A percentile compares a stretch with the other conserved stretches of the same genome.
phyloP scores from a whole-genome alignment of 129 eudicot species.

The Artemisia tridentata region DNA sequence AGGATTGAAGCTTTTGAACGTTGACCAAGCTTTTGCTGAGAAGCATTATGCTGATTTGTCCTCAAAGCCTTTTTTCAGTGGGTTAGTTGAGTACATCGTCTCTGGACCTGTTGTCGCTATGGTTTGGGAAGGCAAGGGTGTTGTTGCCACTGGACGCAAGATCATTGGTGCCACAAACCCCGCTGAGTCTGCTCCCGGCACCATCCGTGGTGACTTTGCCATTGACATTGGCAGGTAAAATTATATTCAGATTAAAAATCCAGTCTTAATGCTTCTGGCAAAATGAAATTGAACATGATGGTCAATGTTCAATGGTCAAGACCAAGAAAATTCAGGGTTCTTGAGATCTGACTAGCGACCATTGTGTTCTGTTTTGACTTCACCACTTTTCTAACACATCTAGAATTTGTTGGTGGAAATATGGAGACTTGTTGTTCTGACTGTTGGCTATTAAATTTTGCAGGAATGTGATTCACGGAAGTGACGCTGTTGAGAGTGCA shows the following conservation, averaged over 20 bases:
- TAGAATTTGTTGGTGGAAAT: background rate
- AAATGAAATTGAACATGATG: background rate
- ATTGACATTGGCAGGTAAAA: constrained; percentile 67
- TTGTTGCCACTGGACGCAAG: constrained; percentile 79
- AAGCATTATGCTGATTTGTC: constrained; percentile 90
- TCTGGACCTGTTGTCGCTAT: constrained; percentile 96
- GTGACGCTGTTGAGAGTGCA: constrained; percentile 94
- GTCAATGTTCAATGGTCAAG: background rate
- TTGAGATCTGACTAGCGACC: background rate
- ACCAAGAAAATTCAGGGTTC: background rate
- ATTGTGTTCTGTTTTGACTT: background rate
- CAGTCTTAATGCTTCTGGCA: background rate
- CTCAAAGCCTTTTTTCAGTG: constrained; percentile 81
- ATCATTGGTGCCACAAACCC: constrained; percentile 98
- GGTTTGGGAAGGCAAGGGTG: constrained; percentile 97
- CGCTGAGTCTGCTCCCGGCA: constrained; percentile 89
- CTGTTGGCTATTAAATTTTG: constrained; percentile 16
- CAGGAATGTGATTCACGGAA: constrained; percentile 95
- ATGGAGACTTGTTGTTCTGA: background rate
- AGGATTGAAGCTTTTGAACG: constrained; percentile 81
- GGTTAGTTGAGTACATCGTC: constrained; percentile 79
- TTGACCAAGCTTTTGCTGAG: constrained; percentile 83
- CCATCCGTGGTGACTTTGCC: constrained; percentile 96
- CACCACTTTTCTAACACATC: background rate
- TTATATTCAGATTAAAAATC: background rate